These are phyloP conservation scores for Haberlea rhodopensis DNA, from an alignment of 257 asterid genomes.

Conservation along the genomic window DNA sequence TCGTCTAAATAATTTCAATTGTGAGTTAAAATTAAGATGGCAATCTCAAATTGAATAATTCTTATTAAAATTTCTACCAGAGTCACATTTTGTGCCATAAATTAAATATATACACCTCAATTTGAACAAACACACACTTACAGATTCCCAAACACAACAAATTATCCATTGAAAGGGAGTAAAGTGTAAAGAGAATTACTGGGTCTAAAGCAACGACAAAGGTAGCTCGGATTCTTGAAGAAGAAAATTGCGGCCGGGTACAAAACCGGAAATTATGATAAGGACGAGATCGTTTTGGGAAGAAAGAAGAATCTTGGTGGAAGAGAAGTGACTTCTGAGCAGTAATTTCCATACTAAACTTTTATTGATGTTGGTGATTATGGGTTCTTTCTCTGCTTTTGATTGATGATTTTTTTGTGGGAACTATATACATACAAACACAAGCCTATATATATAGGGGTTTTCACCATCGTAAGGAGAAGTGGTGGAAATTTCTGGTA, in stretches of 20 bases:
- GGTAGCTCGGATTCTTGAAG: constrained; percentile 54
- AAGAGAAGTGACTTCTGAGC: constrained; percentile 37
- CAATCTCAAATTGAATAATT: no score
- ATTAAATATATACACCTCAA: no score
- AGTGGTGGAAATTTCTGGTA: constrained; percentile 45
- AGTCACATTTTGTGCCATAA: neutral
- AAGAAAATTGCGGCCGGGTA: constrained; percentile 29
- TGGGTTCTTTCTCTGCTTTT: constrained; percentile 22
- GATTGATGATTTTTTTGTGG: constrained; percentile 26
- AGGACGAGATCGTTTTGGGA: constrained; percentile 31
- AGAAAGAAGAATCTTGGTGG: constrained; percentile 31
- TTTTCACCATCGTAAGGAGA: constrained; percentile 46
- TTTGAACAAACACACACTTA: no score
- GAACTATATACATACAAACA: constrained; percentile 35
- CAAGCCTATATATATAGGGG: constrained; percentile 61
- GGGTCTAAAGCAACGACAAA: constrained; percentile 55
- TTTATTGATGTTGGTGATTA: constrained; percentile 25
- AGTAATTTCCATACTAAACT: constrained; percentile 43
- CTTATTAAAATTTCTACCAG: neutral
- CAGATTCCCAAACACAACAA: neutral
- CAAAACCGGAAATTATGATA: constrained; percentile 30
- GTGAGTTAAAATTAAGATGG: no score
- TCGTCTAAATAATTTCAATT: neutral
- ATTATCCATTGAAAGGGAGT: neutral
- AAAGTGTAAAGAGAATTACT: constrained; percentile 37